Evolutionary conservation across 768 basidiomycete genomes (phyloP), one percentile per base, ranked within the genome.

Genomic region (Auriscalpium vulgare): DNA sequence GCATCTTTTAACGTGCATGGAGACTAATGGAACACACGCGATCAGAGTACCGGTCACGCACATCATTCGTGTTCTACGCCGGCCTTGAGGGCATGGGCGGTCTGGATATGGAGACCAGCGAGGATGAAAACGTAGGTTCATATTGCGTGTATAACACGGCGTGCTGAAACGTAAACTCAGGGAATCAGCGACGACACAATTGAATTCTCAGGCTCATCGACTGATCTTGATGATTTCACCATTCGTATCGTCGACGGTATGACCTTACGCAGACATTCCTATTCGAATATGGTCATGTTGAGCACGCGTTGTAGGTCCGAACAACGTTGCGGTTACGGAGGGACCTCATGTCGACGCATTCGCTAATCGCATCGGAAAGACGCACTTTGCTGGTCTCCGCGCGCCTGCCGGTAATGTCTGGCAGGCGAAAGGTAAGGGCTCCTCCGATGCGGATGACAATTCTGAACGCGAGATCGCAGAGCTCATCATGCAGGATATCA

Each of bases 41-140:
- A 19, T 55, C 54, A 80, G 74, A 66, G 10, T 43, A 47, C 47
- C 66, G 81, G 9, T 86, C 85, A 19, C 77, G 83, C 21, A 79
- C 86, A 35, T 91, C 93, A 2, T 74, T 87, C 2, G 79, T 97
- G 51, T 95, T 92, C 66, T 95, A 97, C 65, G 72, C 88, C 60
- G 93, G 92, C 0, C 70, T 95, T 35, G 93, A 97, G 63, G 95
- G 94, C 0, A 72, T 94, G 1, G 94, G 95, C 13, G 83, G 79
- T 3, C 57, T 97, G 23, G 83, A 88, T 56, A 78, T 97, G 77
- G 85, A 88, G 50, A 87, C 83, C 0, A 84, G 85, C 36, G 84
- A 86, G 63, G 74, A 85, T 50, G 82, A 88, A 58, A 80, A 88
- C 68, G 91, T 92, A 61, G 21, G 80, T 21, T 51, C n/a, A 29